phyloP scores from a whole-genome alignment of 768 basidiomycete genomes.

The Boletus sp. region DNA sequence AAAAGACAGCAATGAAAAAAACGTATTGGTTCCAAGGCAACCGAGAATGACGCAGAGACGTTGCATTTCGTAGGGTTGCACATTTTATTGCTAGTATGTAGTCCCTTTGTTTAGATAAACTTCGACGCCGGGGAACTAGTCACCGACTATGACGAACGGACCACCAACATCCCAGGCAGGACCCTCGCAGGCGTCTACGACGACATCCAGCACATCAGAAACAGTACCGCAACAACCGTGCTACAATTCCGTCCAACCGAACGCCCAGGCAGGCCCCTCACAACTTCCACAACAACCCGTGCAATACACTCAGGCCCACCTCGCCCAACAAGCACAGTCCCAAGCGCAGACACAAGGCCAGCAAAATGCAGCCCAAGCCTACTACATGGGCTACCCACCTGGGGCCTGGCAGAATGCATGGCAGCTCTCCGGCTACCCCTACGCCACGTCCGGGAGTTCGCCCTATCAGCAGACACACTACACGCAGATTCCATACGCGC shows the following conservation, averaged over 20 bases:
- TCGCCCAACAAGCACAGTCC: slow-evolving; percentile 16
- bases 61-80: neutral
- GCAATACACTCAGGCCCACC: slow-evolving; percentile 22
- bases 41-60: too few relatives aligned
- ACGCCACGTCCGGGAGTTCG: slow-evolving; percentile 27
- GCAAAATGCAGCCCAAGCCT: slow-evolving; percentile 29
- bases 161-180: slow-evolving; percentile 41
- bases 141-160: slow-evolving; percentile 36
- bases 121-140: neutral
- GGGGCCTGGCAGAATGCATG: slow-evolving; percentile 33
- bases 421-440: slow-evolving; percentile 33
- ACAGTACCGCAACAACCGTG: slow-evolving; percentile 6
- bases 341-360: slow-evolving; percentile 20
- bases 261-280: slow-evolving; percentile 14
- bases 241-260: slow-evolving; percentile 14
- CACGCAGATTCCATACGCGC: slow-evolving; percentile 32
- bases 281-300: slow-evolving; percentile 15
- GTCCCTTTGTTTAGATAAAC: slow-evolving; percentile 5
- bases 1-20: too few relatives aligned
- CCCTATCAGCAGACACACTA: slow-evolving; percentile 35
- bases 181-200: slow-evolving; percentile 27
- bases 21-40: neutral
- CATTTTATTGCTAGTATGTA: too few relatives aligned
- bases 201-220: slow-evolving; percentile 9
- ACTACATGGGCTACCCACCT: slow-evolving; percentile 34